These are phyloP conservation scores for Geotrichum candidum DNA, from an alignment of 1,139 yeast genomes.

Conservation along the genomic window DNA sequence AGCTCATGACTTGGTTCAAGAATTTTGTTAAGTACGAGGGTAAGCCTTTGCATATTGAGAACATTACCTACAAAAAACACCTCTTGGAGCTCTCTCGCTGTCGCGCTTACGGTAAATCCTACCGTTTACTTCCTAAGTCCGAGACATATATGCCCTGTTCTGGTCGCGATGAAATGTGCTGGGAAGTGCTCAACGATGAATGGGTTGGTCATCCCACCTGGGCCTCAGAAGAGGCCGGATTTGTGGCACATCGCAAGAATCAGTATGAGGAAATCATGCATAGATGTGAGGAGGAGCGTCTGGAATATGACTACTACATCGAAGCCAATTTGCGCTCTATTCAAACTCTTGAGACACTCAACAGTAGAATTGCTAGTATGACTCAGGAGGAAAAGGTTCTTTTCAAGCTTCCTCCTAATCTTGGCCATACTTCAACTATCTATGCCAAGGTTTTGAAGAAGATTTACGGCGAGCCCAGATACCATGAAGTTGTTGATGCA, in stretches of 20 bases:
- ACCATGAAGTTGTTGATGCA: conserved; percentile 93
- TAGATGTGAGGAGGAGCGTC: conserved; percentile 95
- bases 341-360: conserved; percentile 91
- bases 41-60: conserved; percentile 60
- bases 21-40: conserved; percentile 80
- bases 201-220: conserved; percentile 99
- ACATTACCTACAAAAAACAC: conserved; percentile 82
- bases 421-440: conserved; percentile 82
- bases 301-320: conserved; percentile 91
- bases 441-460: conserved; percentile 90
- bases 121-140: conserved; percentile 85
- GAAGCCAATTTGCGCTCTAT: conserved; percentile 92
- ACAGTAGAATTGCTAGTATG: conserved; percentile 91
- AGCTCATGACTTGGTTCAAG: conserved; percentile 85
- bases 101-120: conserved; percentile 78
- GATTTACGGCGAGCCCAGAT: conserved; percentile 89
- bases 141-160: conserved; percentile 97
- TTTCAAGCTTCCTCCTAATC: conserved; percentile 85
- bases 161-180: conserved; percentile 97
- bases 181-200: conserved; percentile 97
- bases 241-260: conserved; percentile 94
- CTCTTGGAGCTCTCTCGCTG: conserved; percentile 83
- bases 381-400: conserved; percentile 77
- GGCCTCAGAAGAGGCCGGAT: conserved; percentile 99
- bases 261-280: conserved; percentile 94